A percentile compares a stretch with the other conserved stretches of the same genome.
phyloP scores from a whole-genome alignment of 495 filamentous ascomycete species.

The Penicillium taxi region DNA sequence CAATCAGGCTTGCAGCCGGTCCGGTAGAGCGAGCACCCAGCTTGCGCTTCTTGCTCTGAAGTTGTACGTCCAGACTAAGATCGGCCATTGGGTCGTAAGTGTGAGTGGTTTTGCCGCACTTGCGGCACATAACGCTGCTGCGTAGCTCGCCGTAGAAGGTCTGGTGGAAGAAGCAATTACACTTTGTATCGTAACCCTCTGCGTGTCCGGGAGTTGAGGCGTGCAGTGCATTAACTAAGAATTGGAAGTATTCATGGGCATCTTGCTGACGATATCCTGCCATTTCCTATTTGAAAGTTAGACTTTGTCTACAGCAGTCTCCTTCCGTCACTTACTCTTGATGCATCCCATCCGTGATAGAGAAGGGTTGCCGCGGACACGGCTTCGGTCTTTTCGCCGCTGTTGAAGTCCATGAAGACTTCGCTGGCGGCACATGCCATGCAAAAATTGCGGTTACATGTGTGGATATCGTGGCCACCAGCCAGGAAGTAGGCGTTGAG shows the following conservation, averaged over 20 bases:
- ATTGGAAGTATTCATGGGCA: conserved; percentile 92
- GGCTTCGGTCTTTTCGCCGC: conserved; percentile 68
- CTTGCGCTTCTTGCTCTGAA: conserved; percentile 45
- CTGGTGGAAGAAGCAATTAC: conserved; percentile 81
- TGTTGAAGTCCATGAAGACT: conserved; percentile 85
- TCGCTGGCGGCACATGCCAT: conserved; percentile 83
- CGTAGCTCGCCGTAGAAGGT: conserved; percentile 83
- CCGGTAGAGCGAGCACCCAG: conserved; percentile 30
- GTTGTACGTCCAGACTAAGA: conserved; percentile 69
- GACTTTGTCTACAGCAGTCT: conserved; percentile 4
- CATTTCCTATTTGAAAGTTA: conserved; percentile 56
- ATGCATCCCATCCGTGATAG: conserved; percentile 23
- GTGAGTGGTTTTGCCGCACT: conserved; percentile 68
- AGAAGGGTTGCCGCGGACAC: conserved; percentile 79
- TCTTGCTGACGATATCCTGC: conserved; percentile 92
- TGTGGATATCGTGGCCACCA: conserved; percentile 66
- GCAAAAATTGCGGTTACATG: conserved; percentile 54
- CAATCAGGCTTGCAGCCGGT: conserved; percentile 52
- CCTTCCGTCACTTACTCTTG: conserved; percentile 10
- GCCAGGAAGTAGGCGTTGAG: conserved; percentile 79
- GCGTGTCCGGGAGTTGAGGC: conserved; percentile 30
- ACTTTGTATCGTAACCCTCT: conserved; percentile 52
- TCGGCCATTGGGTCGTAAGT: conserved; percentile 81
- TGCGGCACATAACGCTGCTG: conserved; percentile 78
- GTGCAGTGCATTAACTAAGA: conserved; percentile 80